phyloP scores from a whole-genome alignment of 345 rosid genomes.

The Bruguiera gymnorhiza region DNA sequence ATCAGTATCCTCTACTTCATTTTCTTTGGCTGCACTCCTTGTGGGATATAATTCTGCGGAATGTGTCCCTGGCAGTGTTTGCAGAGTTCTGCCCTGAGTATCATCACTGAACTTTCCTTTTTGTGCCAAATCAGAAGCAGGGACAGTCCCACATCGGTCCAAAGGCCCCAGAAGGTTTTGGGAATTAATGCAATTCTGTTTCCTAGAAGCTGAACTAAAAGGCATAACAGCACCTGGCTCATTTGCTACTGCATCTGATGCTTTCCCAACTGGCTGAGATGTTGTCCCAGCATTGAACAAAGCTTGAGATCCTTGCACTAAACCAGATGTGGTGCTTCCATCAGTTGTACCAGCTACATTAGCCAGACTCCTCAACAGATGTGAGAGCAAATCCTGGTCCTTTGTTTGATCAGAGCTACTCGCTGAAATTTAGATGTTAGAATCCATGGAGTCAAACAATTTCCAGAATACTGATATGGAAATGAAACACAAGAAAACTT shows the following conservation, averaged over 20 bases:
- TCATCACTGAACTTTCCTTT: constrained; percentile 14
- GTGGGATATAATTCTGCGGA: constrained; percentile 16
- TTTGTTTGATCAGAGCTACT: constrained; percentile 55
- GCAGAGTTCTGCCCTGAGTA: constrained; percentile 14
- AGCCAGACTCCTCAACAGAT: constrained; percentile 76
- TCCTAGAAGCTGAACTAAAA: constrained; percentile 28
- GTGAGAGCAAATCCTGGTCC: constrained; percentile 80
- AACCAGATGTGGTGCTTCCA: constrained; percentile 55
- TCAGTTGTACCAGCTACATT: constrained; percentile 21
- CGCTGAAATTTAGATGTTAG: constrained; percentile 50
- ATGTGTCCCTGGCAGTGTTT: constrained; percentile 16
- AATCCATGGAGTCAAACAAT: constrained; percentile 8
- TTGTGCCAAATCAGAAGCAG: constrained; percentile 27
- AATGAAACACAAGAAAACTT: background rate
- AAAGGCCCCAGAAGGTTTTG: constrained; percentile 20
- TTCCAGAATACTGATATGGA: background rate
- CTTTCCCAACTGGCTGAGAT: constrained; percentile 20
- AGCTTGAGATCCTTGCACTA: constrained; percentile 59
- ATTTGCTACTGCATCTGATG: constrained; percentile 15
- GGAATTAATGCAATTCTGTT: constrained; percentile 20
- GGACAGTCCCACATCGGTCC: constrained; percentile 23
- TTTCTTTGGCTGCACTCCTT: constrained; percentile 21
- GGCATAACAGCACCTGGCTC: constrained; percentile 34
- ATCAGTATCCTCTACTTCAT: constrained; percentile 23
- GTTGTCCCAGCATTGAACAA: constrained; percentile 40